Evolutionary conservation across 164 flowering plant species (phyloP).

Genomic region (Warburgia ugandensis): DNA sequence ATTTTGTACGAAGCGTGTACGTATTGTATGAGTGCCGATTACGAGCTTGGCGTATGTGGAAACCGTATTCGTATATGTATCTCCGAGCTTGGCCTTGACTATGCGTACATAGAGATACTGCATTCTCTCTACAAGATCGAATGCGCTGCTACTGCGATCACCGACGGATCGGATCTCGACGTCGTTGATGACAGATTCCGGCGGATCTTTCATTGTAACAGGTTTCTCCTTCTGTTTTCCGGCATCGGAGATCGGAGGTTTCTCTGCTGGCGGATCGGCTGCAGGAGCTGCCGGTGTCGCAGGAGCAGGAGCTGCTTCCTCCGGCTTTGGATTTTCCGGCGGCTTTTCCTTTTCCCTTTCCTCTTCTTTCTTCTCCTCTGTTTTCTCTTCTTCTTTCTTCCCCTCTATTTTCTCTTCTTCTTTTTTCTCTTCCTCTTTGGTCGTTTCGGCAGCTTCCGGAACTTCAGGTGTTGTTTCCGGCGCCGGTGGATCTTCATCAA

Average conservation of each 20-base stretch:
- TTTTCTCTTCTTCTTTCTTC: conserved; percentile 21
- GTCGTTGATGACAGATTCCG: conserved; percentile 24
- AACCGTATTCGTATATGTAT: conserved; percentile 11
- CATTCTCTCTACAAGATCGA: conserved; percentile 79
- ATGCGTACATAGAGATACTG: conserved; percentile 74
- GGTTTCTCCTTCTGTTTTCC: conserved; percentile 14
- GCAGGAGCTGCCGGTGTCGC: conserved; percentile 13
- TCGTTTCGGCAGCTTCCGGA: conserved; percentile 11
- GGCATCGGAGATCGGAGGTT: conserved; percentile 24
- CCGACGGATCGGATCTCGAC: conserved; percentile 35
- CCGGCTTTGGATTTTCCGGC: conserved; percentile 18
- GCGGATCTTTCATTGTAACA: conserved; percentile 1
- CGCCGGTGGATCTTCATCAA: conserved; percentile 46
- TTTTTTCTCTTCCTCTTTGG: conserved; percentile 21
- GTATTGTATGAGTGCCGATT: conserved; percentile 70
- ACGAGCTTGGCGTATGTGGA: conserved; percentile 52
- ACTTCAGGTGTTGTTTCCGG: conserved; percentile 13
- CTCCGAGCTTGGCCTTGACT: conserved; percentile 48
- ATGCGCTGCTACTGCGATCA: conserved; percentile 36
- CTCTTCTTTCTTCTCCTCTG: conserved; percentile 15
- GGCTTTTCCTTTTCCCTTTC: conserved; percentile 20
- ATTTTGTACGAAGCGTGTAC: conserved; percentile 37
- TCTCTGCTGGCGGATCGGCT: conserved; percentile 13
- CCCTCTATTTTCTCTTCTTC: conserved; percentile 29
- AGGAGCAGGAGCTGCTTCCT: conserved; percentile 10